These are phyloP conservation scores for Emericellopsis atlantica DNA, from an alignment of 2,329 filamentous ascomycete species.

Conservation along the genomic window DNA sequence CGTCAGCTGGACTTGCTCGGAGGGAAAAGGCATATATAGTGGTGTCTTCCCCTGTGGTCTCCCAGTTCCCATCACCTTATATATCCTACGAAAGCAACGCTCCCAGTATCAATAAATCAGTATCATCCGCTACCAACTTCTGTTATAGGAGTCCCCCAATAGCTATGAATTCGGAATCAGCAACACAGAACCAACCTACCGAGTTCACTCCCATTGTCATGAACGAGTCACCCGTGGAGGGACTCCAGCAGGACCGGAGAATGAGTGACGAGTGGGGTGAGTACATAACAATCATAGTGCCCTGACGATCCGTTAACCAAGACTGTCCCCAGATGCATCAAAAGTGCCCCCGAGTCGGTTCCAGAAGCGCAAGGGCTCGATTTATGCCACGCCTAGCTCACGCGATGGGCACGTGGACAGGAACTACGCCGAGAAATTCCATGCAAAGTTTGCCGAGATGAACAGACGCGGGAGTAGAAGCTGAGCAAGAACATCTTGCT, in stretches of 20 bases:
- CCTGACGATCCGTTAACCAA: too few species aligned
- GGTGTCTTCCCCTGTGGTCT: slow-evolving; percentile 2
- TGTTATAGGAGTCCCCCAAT: not conserved
- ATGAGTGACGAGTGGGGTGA: slow-evolving; percentile 36
- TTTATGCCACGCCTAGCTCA: slow-evolving; percentile 52
- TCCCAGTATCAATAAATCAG: too few species aligned
- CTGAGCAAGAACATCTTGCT: not conserved
- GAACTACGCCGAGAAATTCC: slow-evolving; percentile 46
- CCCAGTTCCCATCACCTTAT: too few species aligned
- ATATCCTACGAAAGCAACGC: too few species aligned
- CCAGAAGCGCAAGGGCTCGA: slow-evolving; percentile 57
- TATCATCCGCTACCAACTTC: too few species aligned
- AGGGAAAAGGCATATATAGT: not conserved
- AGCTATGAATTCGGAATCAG: not conserved
- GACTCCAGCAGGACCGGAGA: slow-evolving; percentile 17
- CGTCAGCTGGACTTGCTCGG: too few species aligned
- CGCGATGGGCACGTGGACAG: slow-evolving; percentile 52
- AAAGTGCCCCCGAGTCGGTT: slow-evolving; percentile 57
- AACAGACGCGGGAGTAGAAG: not conserved
- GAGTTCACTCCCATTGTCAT: slow-evolving; percentile 1
- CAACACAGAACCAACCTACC: too few species aligned
- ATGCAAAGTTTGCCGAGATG: slow-evolving; percentile 43
- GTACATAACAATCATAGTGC: slow-evolving; percentile 6
- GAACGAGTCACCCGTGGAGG: slow-evolving; percentile 16
- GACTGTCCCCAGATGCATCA: slow-evolving; percentile 55